A percentile compares a stretch with the other conserved stretches of the same genome.
Evolutionary conservation across 345 rosid genomes (phyloP).

Genomic region (Euphorbia lathyris): DNA sequence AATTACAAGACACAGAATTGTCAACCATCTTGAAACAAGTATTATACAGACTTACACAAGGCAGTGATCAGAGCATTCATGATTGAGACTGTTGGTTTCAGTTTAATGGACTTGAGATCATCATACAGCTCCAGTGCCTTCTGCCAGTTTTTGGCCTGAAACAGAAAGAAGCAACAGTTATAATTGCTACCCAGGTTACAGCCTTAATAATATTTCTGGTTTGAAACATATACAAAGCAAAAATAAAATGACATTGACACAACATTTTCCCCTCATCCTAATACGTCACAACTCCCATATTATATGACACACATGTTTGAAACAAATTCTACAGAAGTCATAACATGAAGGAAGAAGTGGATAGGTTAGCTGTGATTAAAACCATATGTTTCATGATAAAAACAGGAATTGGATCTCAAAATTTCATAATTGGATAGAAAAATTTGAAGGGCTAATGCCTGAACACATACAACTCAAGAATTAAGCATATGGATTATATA

Average conservation of each 20-base stretch:
- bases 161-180: slow-evolving; percentile 9
- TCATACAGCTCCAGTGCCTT: slow-evolving; percentile 79
- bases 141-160: slow-evolving; percentile 84
- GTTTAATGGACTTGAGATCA: slow-evolving; percentile 55
- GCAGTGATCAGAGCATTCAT: slow-evolving; percentile 87
- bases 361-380: neutral
- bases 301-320: neutral
- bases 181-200: neutral
- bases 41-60: slow-evolving; percentile 58
- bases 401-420: neutral
- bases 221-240: slow-evolving; percentile 1
- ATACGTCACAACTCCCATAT: neutral
- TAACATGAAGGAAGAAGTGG: neutral
- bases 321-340: neutral
- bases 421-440: neutral
- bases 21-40: slow-evolving; percentile 1
- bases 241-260: neutral
- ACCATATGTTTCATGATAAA: neutral
- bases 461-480: neutral
- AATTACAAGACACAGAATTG: neutral
- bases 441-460: neutral
- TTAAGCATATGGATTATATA: neutral
- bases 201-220: neutral
- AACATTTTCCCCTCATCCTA: neutral
- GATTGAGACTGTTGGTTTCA: slow-evolving; percentile 72